Conservation (phyloP, 345 rosid genomes). For the Cardamine resedifolia region DNA sequence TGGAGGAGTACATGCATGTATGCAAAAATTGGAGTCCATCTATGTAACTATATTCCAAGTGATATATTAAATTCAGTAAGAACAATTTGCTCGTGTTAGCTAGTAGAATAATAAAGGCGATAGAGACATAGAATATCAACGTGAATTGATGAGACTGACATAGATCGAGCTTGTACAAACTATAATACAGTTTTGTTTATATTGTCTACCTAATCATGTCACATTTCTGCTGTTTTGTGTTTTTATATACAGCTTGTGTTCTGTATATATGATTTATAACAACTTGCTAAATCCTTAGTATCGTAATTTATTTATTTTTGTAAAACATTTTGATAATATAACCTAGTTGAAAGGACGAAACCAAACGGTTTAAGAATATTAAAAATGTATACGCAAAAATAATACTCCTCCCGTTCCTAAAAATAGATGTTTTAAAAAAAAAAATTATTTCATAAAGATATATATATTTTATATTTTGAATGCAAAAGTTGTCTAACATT, state of each 20-base stretch:
- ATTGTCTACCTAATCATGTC: neutral
- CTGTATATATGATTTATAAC: too few relatives aligned
- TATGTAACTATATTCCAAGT: neutral
- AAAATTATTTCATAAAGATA: too few relatives aligned
- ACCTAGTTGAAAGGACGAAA: neutral
- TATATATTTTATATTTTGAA: too few relatives aligned
- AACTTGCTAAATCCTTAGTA: too few relatives aligned
- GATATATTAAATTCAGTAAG: neutral
- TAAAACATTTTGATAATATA: neutral
- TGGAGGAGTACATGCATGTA: neutral
- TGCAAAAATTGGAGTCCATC: neutral
- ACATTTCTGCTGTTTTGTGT: neutral
- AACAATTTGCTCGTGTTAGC: neutral
- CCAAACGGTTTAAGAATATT: neutral
- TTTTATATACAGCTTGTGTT: neutral
- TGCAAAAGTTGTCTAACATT: too few relatives aligned
- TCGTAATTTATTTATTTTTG: neutral
- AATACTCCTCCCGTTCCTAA: too few relatives aligned
- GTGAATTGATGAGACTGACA: conserved; percentile 19
- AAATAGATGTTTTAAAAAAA: too few relatives aligned
- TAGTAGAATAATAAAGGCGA: neutral
- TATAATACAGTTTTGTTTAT: neutral
- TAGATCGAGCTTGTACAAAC: neutral
- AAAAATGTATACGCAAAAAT: neutral
- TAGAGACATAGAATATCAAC: neutral